Base-by-base conservation (phyloP, 2,329 filamentous ascomycete genomes). In the Trichoderma sp. region DNA sequence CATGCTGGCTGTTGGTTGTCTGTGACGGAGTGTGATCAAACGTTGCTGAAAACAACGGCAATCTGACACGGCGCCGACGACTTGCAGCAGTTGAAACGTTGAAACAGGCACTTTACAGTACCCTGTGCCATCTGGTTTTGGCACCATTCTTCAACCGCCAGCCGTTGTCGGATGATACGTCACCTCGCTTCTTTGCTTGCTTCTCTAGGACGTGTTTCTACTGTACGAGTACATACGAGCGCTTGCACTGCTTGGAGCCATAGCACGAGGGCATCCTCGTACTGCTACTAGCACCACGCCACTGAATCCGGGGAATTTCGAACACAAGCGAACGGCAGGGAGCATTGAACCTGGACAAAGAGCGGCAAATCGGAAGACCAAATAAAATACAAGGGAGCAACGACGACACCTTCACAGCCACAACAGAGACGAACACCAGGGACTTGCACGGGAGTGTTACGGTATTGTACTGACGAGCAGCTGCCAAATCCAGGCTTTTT, bases 81-180 rank as follows among this genome's bases (percentile, higher is more conserved):
- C 56, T n/a, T 73, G 69, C 69, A 65, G 69, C 60, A 38, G 29
- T 62, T 50, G 21, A 53, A 63, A 50, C 60, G 41, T n/a, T 64
- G 59, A 63, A 50, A 64, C 59, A 35, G 3, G 38, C 69, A 38
- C 59, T 56, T 9, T 72, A 21, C 33, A 35, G 12, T 38, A 16
- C 35, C 35, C n/a, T 53, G 24, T 35, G 69, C 14, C 38, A 73
- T 31, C 29, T 33, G n/a, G 41, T 38, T 65, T 56, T 45, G 35
- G 31, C 21, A 24, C 50, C 50, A 69, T 38, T 33, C 60, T 73
- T 63, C 60, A 63, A 53, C 45, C 9, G 5, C 45, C 53, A 53
- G 35, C 69, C 41, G 29, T 18, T 38, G 2, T 21, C 60, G 29
- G 41, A 24, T 71, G 41, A 65, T 65, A 64, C 69, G 41, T 56